A percentile compares a stretch with the other conserved stretches of the same genome.
phyloP scores from a whole-genome alignment of 2,329 filamentous ascomycete genomes.

The Colletotrichum lindemuthianum region DNA sequence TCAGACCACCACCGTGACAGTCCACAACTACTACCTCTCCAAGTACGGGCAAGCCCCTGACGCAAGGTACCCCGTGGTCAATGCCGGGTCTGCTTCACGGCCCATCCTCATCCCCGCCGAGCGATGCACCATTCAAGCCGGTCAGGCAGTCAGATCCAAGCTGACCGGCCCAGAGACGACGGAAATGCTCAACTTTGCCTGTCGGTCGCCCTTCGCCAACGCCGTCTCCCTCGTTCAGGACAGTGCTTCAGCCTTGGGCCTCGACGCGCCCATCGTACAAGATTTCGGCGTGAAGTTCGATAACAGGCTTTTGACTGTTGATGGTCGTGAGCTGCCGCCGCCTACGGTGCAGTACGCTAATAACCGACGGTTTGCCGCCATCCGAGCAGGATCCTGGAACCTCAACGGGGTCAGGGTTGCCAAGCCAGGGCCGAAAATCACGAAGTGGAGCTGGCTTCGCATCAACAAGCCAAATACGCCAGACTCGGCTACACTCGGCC shows the following conservation, averaged over 20 bases:
- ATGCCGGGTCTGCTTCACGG: conserved; percentile 66
- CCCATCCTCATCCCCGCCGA: conserved; percentile 76
- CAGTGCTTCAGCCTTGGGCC: conserved; percentile 66
- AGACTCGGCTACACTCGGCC: conserved; percentile 16
- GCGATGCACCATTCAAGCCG: conserved; percentile 69
- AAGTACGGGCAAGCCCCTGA: conserved; percentile 40
- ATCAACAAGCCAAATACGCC: conserved; percentile 41
- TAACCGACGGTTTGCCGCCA: conserved; percentile 41
- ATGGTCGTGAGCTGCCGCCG: conserved; percentile 71
- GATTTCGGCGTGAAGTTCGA: conserved; percentile 72
- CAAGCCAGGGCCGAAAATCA: conserved; percentile 56
- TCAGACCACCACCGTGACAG: too few relatives aligned
- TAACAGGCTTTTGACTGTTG: conserved; percentile 74
- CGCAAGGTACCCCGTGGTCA: conserved; percentile 66
- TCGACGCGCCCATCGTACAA: conserved; percentile 53
- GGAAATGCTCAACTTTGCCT: conserved; percentile 78
- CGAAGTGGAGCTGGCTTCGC: conserved; percentile 61
- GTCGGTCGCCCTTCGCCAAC: conserved; percentile 72
- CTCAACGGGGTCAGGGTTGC: conserved; percentile 67
- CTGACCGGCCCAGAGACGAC: conserved; percentile 70
- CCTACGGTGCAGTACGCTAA: conserved; percentile 69
- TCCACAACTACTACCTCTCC: conserved; percentile 49
- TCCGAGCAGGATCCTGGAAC: conserved; percentile 74
- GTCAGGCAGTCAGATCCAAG: conserved; percentile 71
- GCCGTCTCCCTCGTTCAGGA: conserved; percentile 70